Evolutionary conservation across 768 basidiomycete species (phyloP).

Genomic region (Suillus discolor): DNA sequence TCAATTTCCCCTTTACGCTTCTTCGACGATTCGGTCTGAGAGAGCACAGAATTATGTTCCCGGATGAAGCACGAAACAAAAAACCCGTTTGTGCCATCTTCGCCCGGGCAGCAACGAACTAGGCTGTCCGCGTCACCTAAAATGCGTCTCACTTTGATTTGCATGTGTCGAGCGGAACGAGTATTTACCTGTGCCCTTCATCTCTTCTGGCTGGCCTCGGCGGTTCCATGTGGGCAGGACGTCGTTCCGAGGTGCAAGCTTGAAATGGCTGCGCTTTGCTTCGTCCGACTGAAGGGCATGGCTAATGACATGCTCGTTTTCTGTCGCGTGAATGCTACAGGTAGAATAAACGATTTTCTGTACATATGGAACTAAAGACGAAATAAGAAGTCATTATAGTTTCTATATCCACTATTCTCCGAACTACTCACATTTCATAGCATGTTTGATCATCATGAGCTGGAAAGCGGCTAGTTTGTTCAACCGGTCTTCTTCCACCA

Average conservation of each 20-base stretch:
- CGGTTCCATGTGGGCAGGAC: slow-evolving; percentile 85
- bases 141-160: background rate
- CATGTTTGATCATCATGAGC: slow-evolving; percentile 87
- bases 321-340: slow-evolving; percentile 89
- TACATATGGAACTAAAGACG: slow-evolving; percentile 66
- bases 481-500: slow-evolving; percentile 67
- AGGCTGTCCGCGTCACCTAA: slow-evolving; percentile 62
- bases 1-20: slow-evolving; percentile 32
- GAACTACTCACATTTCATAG: slow-evolving; percentile 80
- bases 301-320: slow-evolving; percentile 91
- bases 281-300: slow-evolving; percentile 73
- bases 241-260: slow-evolving; percentile 62
- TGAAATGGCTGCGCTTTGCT: slow-evolving; percentile 60
- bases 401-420: slow-evolving; percentile 5
- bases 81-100: slow-evolving; percentile 94
- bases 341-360: slow-evolving; percentile 93
- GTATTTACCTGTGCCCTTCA: slow-evolving; percentile 54
- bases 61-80: slow-evolving; percentile 92
- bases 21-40: slow-evolving; percentile 7
- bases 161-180: background rate
- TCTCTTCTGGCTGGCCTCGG: slow-evolving; percentile 70
- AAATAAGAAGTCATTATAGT: slow-evolving; percentile 10
- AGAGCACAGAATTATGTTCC: background rate
- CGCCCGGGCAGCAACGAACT: slow-evolving; percentile 75
- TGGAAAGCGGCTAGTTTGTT: slow-evolving; percentile 88